Conservation (phyloP, 208 protist species). For the Phytomonas sp. region DNA sequence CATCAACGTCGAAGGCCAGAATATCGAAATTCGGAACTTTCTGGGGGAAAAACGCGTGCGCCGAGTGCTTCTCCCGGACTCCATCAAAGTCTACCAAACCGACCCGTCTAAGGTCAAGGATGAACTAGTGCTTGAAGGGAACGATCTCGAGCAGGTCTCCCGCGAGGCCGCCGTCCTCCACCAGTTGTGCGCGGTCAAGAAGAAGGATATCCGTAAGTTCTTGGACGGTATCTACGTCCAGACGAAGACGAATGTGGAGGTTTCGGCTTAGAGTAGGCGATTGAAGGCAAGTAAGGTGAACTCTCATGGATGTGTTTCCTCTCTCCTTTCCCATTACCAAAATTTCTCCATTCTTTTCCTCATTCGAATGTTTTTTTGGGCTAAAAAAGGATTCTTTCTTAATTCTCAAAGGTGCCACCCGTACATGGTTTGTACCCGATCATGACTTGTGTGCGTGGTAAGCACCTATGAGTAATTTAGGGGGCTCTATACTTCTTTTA, state of each 20-base stretch:
- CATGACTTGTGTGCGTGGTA: no score
- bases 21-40: slow-evolving; percentile 99
- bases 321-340: no score
- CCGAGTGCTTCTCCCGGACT: slow-evolving; percentile 78
- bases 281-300: no score
- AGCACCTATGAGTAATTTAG: no score
- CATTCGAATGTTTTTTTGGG: no score
- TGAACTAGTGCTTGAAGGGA: slow-evolving; percentile 96
- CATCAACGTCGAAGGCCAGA: slow-evolving; percentile 87
- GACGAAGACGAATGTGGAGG: slow-evolving; percentile 90
- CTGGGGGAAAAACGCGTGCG: slow-evolving; percentile 97
- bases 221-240: slow-evolving; percentile 99
- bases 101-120: slow-evolving; percentile 94
- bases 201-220: slow-evolving; percentile 99
- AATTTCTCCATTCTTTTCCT: no score
- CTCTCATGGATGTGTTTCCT: no score
- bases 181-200: slow-evolving; percentile 92
- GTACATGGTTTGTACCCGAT: no score
- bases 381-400: no score
- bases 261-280: slow-evolving; percentile 5
- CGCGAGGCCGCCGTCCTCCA: slow-evolving; percentile 94
- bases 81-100: slow-evolving; percentile 83
- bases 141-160: slow-evolving; percentile 91
- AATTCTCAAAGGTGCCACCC: no score
- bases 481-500: no score